phyloP scores from a whole-genome alignment of 2,329 filamentous ascomycete species.

The Ophiocordyceps sinensis region DNA sequence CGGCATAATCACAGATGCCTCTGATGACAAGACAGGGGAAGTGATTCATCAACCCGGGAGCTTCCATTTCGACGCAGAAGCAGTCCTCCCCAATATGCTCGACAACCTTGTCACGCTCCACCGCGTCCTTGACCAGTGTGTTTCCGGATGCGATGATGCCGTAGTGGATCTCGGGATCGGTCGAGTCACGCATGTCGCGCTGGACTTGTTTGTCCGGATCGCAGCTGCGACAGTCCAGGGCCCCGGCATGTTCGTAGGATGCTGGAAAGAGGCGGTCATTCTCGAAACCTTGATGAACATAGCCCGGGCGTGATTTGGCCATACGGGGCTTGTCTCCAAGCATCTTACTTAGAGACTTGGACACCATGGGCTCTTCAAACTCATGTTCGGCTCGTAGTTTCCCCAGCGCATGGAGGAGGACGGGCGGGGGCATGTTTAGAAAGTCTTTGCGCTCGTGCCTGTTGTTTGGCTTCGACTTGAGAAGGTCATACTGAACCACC shows the following conservation, averaged over 20 bases:
- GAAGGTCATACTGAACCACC: too few species aligned
- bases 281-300: neutral
- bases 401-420: neutral
- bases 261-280: neutral
- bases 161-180: neutral
- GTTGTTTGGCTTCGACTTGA: too few species aligned
- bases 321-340: neutral
- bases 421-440: neutral
- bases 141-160: neutral
- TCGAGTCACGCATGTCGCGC: neutral
- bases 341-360: neutral
- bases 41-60: neutral
- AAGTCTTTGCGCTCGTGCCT: neutral
- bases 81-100: neutral
- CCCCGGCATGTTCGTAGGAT: neutral
- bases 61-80: constrained; percentile 2
- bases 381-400: neutral
- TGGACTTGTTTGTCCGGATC: neutral
- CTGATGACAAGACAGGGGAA: constrained; percentile 8
- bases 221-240: neutral
- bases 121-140: neutral
- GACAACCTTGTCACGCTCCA: neutral
- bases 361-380: neutral
- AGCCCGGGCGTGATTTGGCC: neutral
- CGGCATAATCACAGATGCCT: neutral